Percentiles rank a stretch among this genome's conserved stretches.
Evolutionary conservation across 495 filamentous ascomycete species (phyloP).

Genomic region (Evansstolkia leycettana): DNA sequence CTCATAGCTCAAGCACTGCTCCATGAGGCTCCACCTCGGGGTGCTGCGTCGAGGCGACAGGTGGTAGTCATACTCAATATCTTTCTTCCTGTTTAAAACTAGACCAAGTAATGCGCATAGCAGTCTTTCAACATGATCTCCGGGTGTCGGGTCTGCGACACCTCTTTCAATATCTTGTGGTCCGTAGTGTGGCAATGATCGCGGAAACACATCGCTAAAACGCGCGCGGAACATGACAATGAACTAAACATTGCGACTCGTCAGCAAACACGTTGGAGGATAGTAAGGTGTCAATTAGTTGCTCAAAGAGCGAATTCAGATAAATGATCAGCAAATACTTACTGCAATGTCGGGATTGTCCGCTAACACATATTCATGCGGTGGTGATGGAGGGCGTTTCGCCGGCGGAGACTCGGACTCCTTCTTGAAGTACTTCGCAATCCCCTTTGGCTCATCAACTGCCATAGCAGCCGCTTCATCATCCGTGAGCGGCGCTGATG

Average conservation of each 20-base stretch:
- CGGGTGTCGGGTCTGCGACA: slow-evolving; percentile 61
- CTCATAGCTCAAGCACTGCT: background rate
- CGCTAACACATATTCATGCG: slow-evolving; percentile 76
- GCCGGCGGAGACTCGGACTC: slow-evolving; percentile 51
- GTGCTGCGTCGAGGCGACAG: slow-evolving; percentile 2
- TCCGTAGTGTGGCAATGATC: slow-evolving; percentile 74
- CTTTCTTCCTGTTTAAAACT: slow-evolving; percentile 91
- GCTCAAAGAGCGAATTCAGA: slow-evolving; percentile 19
- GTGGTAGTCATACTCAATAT: slow-evolving; percentile 74
- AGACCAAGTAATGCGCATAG: slow-evolving; percentile 80
- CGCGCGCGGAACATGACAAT: slow-evolving; percentile 95
- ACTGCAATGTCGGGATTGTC: slow-evolving; percentile 85
- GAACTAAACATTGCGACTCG: slow-evolving; percentile 50
- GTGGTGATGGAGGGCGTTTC: slow-evolving; percentile 69
- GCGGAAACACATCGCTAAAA: slow-evolving; percentile 79
- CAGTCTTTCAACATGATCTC: slow-evolving; percentile 74
- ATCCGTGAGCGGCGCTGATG: slow-evolving; percentile 44
- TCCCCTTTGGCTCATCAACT: slow-evolving; percentile 29
- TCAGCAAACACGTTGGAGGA: slow-evolving; percentile 25
- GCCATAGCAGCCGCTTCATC: slow-evolving; percentile 36
- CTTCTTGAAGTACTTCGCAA: slow-evolving; percentile 36
- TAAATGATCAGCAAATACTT: slow-evolving; percentile 35
- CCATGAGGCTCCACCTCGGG: background rate
- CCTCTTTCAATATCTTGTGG: slow-evolving; percentile 92
- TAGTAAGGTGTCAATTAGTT: slow-evolving; percentile 21